Base-by-base conservation (phyloP, 495 filamentous ascomycete genomes). In the Penicillium odoratum region DNA sequence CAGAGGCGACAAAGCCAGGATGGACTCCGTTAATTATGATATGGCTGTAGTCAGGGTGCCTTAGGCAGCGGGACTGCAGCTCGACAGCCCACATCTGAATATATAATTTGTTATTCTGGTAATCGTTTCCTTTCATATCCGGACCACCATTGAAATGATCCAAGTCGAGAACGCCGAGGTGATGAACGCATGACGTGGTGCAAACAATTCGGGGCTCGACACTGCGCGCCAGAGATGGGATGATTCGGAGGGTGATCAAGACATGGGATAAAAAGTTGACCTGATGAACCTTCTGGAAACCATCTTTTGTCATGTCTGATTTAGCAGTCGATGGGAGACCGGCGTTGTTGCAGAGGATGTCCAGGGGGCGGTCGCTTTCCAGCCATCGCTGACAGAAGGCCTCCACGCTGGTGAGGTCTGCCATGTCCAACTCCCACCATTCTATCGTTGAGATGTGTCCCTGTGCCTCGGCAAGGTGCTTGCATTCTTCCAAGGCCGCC, bases 361-460 rank as follows among this genome's bases (percentile, higher is more conserved):
- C 66, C 15, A 71, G 43, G 42, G 59, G 13, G 18, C 48, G 53
- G 28, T 59, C 40, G 8, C 25, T 53, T 33, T 51, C 3, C n/a
- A 67, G 3, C 69, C 69, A 71, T 30, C 67, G 65, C 11, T 58
- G n/a, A 7, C 56, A 73, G 48, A 85, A 84, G 0, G 67, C 66
- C 31, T 77, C 71, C 15, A 84, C 67, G 0, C 74, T 81, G 6
- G 56, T 53, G 44, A 82, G 73, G 10, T 69, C 66, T 16, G 65
- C 68, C 69, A 85, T 76, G 48, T 86, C 83, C 0, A 87, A 50
- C 16, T 70, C 60, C 75, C 80, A 82, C 44, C 80, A 78, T 42
- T 83, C 72, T n/a, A 76, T 75, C 0, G 34, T 70, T 4, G 77
- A 60, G 7, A 51, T 33, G 31, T 71, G 64, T 13, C 62, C 64